Evolutionary conservation across 352 stramenopile genomes (phyloP), one percentile per base, ranked within the genome.

Genomic region (Pythium aristosporum): DNA sequence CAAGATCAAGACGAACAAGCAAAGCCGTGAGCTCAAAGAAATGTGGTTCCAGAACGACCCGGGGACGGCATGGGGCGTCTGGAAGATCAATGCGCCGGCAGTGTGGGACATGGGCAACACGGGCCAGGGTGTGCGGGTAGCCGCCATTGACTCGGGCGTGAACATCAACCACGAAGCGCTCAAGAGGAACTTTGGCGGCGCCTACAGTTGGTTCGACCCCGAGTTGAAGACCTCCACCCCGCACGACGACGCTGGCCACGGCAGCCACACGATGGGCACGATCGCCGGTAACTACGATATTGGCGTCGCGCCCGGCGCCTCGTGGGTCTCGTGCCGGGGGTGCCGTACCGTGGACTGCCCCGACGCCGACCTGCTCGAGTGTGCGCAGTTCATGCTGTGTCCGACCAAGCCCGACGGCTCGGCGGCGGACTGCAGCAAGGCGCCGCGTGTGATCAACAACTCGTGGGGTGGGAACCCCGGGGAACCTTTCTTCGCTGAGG

Each of bases 121-220:
- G 4, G 73, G 57, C 30, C 47, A 70, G 43, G 57, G 49, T 32
- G 34, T 75, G 20, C 34, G 77, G 41, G 62, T 80, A 1, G 65
- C 44, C 16, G 63, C 49, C 30, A 73, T 80, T 36, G 73, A 80
- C 46, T 65, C 52, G 6, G 73, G 73, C 12, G 70, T 72, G 4
- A 59, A 43, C 6, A 39, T 39, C n/a, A 74, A 52, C 8, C 73
- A 80, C 49, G 42, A 72, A 36, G 64, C 61, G 10, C 57, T 80
- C 12, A 55, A 63, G 23, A 56, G 13, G 13, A 77, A 65, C 55
- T 79, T 61, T 42, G 68, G 69, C 53, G 30, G 41, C 13, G 30
- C 36, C 8, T 73, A 65, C 51, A 59, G 64, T 30, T 79, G 59
- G 64, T 79, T 59, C 15, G 66, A 77, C 12, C 72, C 73, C 5